Evolutionary conservation across 495 filamentous ascomycete species (phyloP).

Genomic region (Sabuloglossum arenarium): DNA sequence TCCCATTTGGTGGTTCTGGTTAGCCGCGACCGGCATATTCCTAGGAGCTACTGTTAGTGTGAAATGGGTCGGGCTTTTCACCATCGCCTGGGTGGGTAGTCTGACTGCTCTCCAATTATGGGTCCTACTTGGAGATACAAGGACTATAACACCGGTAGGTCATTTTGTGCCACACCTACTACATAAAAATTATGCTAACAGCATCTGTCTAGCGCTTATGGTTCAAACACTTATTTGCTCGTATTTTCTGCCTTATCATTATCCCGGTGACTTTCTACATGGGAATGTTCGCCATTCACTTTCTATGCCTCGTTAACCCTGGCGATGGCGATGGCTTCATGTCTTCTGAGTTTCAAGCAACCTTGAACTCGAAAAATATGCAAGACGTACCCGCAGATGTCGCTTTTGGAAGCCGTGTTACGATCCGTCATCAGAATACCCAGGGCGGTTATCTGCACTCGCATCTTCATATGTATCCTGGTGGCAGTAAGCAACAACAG

Average conservation of each 20-base stretch:
- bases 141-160: conserved; percentile 53
- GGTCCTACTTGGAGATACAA: conserved; percentile 77
- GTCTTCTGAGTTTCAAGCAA: conserved; percentile 97
- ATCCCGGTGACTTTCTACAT: conserved; percentile 84
- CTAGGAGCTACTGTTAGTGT: conserved; percentile 86
- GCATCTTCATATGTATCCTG: conserved; percentile 91
- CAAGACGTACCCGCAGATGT: conserved; percentile 85
- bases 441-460: conserved; percentile 96
- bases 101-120: conserved; percentile 84
- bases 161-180: background rate
- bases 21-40: conserved; percentile 63
- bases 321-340: conserved; percentile 98
- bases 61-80: conserved; percentile 98
- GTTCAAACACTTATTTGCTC: conserved; percentile 87
- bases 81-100: conserved; percentile 91
- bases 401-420: conserved; percentile 66
- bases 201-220: conserved; percentile 38
- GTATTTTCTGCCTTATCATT: conserved; percentile 78
- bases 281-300: conserved; percentile 90
- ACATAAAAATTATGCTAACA: background rate
- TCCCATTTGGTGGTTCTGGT: conserved; percentile 95
- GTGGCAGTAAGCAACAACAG: conserved; percentile 93
- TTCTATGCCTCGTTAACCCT: conserved; percentile 77
- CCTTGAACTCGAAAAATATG: conserved; percentile 90
- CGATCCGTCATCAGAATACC: conserved; percentile 82